phyloP scores from a whole-genome alignment of 495 filamentous ascomycete genomes.

The Pyronema domesticum region DNA sequence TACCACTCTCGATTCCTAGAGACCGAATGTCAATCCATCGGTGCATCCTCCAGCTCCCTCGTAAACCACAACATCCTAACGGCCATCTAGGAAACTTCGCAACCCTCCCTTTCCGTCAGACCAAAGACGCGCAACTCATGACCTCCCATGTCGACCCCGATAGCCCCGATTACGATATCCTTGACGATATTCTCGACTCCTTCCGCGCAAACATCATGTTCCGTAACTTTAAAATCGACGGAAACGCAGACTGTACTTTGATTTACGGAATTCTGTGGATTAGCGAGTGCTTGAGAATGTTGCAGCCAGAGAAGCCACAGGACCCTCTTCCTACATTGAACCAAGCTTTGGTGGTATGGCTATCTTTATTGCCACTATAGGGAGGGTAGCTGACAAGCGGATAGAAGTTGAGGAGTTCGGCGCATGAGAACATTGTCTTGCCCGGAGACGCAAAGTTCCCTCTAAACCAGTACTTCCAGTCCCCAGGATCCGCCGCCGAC shows the following conservation, averaged over 20 bases:
- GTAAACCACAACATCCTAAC: conserved; percentile 5
- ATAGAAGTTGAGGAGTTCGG: conserved; percentile 47
- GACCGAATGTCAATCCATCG: conserved; percentile 23
- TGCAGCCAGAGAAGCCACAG: conserved; percentile 37
- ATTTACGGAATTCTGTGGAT: conserved; percentile 95
- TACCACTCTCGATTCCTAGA: conserved; percentile 26
- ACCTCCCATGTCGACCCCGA: conserved; percentile 58
- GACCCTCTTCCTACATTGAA: no score
- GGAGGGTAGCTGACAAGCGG: background rate
- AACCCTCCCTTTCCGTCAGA: conserved; percentile 62
- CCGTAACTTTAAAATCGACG: conserved; percentile 98
- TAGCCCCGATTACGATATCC: conserved; percentile 76
- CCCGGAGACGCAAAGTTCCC: conserved; percentile 91
- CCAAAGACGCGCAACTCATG: conserved; percentile 62
- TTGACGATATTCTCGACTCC: conserved; percentile 79
- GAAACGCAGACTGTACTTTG: conserved; percentile 79
- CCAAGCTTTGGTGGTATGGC: conserved; percentile 33
- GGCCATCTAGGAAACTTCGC: conserved; percentile 63
- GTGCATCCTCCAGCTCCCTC: conserved; percentile 3
- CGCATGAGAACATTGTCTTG: conserved; percentile 83
- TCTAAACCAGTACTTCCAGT: conserved; percentile 51
- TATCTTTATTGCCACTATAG: background rate
- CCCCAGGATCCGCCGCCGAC: conserved; percentile 80
- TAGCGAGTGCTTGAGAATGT: conserved; percentile 69
- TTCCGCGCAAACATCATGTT: conserved; percentile 98